Evolutionary conservation across 2,329 filamentous ascomycete genomes (phyloP).

Genomic region (Pseudogymnoascus sp.): DNA sequence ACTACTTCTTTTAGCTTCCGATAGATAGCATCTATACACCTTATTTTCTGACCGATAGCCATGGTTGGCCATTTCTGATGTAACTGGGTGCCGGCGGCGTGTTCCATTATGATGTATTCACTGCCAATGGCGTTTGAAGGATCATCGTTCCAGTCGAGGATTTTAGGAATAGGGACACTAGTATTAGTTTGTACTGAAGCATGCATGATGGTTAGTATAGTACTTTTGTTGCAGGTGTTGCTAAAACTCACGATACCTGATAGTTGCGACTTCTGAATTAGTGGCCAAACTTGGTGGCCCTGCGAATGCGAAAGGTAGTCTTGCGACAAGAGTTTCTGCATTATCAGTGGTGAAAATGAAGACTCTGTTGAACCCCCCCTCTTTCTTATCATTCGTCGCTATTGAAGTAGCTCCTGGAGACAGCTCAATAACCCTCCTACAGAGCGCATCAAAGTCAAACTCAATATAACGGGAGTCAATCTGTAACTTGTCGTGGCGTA

Average conservation of each 20-base stretch:
- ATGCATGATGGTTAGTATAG: neutral
- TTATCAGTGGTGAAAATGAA: conserved; percentile 37
- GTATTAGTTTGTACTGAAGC: conserved; percentile 25
- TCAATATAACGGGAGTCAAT: conserved; percentile 30
- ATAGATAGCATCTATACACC: conserved; percentile 16
- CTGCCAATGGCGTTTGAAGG: conserved; percentile 28
- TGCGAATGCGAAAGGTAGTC: conserved; percentile 34
- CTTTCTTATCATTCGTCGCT: conserved; percentile 33
- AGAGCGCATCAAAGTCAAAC: conserved; percentile 36
- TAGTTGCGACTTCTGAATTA: conserved; percentile 39
- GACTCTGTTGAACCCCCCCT: conserved; percentile 38
- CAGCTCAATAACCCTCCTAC: conserved; percentile 30
- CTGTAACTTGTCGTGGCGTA: conserved; percentile 32
- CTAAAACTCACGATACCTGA: conserved; percentile 33
- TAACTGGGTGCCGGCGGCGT: conserved; percentile 29
- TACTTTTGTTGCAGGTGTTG: neutral
- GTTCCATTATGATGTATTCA: conserved; percentile 36
- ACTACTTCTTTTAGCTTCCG: conserved; percentile 17
- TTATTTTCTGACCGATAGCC: conserved; percentile 24
- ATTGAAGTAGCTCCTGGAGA: conserved; percentile 32
- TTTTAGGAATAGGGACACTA: conserved; percentile 34
- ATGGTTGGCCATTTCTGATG: conserved; percentile 30
- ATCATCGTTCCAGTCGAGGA: conserved; percentile 37
- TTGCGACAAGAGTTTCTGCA: conserved; percentile 32
- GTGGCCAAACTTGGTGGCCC: conserved; percentile 33